Conservation (phyloP, 2,329 filamentous ascomycete genomes). For the Xylaria multiplex region DNA sequence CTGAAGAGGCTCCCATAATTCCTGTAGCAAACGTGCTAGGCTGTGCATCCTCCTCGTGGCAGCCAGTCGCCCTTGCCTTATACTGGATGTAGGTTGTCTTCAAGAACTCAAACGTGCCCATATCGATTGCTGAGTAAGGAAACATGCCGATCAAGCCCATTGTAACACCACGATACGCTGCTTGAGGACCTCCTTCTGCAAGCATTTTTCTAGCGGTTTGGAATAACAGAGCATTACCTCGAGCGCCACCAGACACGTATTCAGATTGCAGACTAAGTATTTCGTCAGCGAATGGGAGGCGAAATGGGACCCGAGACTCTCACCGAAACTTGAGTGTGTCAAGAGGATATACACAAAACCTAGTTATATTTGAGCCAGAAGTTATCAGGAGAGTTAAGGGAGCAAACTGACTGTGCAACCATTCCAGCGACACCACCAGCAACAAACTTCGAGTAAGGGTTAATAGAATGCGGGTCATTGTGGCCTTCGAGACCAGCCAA, state of each 20-base stretch:
- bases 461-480: conserved; percentile 80
- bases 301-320: conserved; percentile 32
- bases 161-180: conserved; percentile 90
- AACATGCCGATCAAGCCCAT: conserved; percentile 98
- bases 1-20: conserved; percentile 88
- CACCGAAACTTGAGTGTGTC: conserved; percentile 80
- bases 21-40: conserved; percentile 87
- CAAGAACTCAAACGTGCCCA: conserved; percentile 93
- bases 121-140: conserved; percentile 95
- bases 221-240: conserved; percentile 82
- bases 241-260: conserved; percentile 84
- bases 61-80: conserved; percentile 73
- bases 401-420: conserved; percentile 79
- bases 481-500: conserved; percentile 90
- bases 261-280: conserved; percentile 89
- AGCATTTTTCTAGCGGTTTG: conserved; percentile 90
- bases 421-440: conserved; percentile 93
- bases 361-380: conserved; percentile 49
- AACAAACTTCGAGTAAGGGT: conserved; percentile 86
- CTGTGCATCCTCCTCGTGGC: conserved; percentile 84
- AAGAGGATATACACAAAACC: conserved; percentile 92
- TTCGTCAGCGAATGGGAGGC: conserved; percentile 35
- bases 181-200: conserved; percentile 74
- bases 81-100: conserved; percentile 78
- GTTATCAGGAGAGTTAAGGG: conserved; percentile 4